phyloP scores from a whole-genome alignment of 2,329 filamentous ascomycete species.

The Stagonosporopsis tanaceti region DNA sequence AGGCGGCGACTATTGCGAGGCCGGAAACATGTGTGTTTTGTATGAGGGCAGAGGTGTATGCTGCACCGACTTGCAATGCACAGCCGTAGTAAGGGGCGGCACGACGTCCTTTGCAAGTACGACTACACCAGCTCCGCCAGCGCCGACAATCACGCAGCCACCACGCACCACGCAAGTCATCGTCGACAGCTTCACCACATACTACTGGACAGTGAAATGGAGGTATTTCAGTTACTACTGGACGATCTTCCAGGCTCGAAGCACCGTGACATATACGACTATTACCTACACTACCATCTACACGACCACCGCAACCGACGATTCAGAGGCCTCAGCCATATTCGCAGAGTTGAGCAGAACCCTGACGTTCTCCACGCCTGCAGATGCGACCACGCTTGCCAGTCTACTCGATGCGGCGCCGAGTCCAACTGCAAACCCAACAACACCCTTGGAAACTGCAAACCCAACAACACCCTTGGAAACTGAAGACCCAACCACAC shows the following conservation, averaged over 20 bases:
- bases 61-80: slow-evolving; percentile 29
- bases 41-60: slow-evolving; percentile 21
- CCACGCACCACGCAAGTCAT: slow-evolving; percentile 10
- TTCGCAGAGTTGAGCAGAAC: slow-evolving; percentile 23
- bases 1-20: slow-evolving; percentile 24
- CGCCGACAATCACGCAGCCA: slow-evolving; percentile 19
- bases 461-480: neutral
- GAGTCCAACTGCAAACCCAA: slow-evolving; percentile 5
- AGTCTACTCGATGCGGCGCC: slow-evolving; percentile 8
- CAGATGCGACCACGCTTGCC: slow-evolving; percentile 18
- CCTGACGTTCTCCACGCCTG: slow-evolving; percentile 22
- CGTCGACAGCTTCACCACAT: slow-evolving; percentile 17
- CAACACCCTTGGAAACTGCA: neutral
- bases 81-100: slow-evolving; percentile 23
- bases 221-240: slow-evolving; percentile 29
- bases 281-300: slow-evolving; percentile 26
- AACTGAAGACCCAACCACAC: neutral
- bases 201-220: slow-evolving; percentile 30
- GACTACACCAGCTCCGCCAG: slow-evolving; percentile 2
- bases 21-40: slow-evolving; percentile 26
- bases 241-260: slow-evolving; percentile 17
- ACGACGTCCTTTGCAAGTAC: slow-evolving; percentile 19
- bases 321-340: slow-evolving; percentile 10
- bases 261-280: slow-evolving; percentile 24
- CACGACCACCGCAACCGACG: slow-evolving; percentile 27